A percentile compares a stretch with the other conserved stretches of the same genome.
These are phyloP conservation scores for Mycena belliarum DNA, from an alignment of 768 basidiomycete species.

Conservation along the genomic window DNA sequence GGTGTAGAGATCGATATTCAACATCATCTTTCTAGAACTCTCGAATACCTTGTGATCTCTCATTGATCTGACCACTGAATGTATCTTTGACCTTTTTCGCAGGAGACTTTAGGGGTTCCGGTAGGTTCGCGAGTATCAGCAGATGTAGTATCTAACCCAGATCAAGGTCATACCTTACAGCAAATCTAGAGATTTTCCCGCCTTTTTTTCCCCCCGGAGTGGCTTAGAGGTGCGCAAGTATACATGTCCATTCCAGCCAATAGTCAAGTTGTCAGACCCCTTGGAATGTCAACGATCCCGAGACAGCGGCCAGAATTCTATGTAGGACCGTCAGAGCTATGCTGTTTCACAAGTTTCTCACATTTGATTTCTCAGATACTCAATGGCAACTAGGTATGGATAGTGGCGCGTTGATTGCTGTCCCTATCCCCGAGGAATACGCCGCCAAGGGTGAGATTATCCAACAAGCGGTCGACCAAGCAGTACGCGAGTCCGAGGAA, in stretches of 20 bases:
- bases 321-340: slow-evolving; percentile 42
- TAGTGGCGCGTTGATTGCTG: slow-evolving; percentile 81
- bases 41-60: slow-evolving; percentile 79
- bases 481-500: slow-evolving; percentile 79
- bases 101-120: slow-evolving; percentile 96
- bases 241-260: neutral
- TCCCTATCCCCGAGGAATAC: slow-evolving; percentile 83
- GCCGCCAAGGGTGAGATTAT: slow-evolving; percentile 66
- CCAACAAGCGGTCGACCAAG: slow-evolving; percentile 80
- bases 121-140: slow-evolving; percentile 26
- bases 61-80: no score
- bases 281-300: slow-evolving; percentile 68
- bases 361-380: slow-evolving; percentile 47
- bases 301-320: slow-evolving; percentile 71
- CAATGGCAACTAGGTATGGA: slow-evolving; percentile 71
- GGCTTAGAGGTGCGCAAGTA: slow-evolving; percentile 64
- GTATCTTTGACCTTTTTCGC: slow-evolving; percentile 3
- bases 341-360: neutral
- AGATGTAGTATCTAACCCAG: no score
- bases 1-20: neutral
- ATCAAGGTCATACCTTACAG: slow-evolving; percentile 64
- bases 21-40: slow-evolving; percentile 49
- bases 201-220: slow-evolving; percentile 86
- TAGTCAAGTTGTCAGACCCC: slow-evolving; percentile 55
- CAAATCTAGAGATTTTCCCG: slow-evolving; percentile 81